Base-by-base conservation (phyloP, 805 yeast species). In the Ogataea ramenticola region DNA sequence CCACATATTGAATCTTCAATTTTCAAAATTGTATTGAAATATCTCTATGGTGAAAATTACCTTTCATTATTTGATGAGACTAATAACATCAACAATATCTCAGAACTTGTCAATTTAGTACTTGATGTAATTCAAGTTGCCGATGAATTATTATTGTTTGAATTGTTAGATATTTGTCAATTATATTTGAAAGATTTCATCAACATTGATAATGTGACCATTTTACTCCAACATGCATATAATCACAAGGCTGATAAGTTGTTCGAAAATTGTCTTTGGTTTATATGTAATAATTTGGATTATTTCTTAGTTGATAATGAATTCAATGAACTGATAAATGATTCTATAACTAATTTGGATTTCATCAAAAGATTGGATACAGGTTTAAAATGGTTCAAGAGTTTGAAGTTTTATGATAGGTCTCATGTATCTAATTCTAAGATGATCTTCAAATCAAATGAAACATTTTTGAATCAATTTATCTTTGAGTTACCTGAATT, bases 181-280 rank as follows among this genome's bases (percentile, higher is more conserved):
- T 57, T 77, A 32, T 72, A 72, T 35, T 61, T 85, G 17, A 73
- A 76, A 45, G 81, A 77, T 47, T 74, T 75, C 37, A 72, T 82
- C 17, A 61, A 58, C 20, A 62, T 78, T 11, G 85, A 82, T 17
- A 85, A 84, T 52, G 86, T 82, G 1, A 62, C 77, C 12, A 46
- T 71, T 0, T 55, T 88, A 14, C 54, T 86, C 14, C 62, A 71
- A 12, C 80, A 80, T 53, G 72, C 95, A 0, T 71, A 71, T 39
- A 52, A 63, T 17, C 63, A 72, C 39, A 60, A 71, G 19, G 84
- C 88, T 7, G 57, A 62, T 12, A 75, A 80, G 49, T 59, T 89
- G 32, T 68, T 78, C 47, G 68, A 71, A 41, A 74, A 77, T 43
- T 77, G 95, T 55, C 64, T 81, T 22, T 80, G 87, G 81, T 84